Conservation (phyloP, 2,329 filamentous ascomycete genomes). For the Diaporthe sp. region DNA sequence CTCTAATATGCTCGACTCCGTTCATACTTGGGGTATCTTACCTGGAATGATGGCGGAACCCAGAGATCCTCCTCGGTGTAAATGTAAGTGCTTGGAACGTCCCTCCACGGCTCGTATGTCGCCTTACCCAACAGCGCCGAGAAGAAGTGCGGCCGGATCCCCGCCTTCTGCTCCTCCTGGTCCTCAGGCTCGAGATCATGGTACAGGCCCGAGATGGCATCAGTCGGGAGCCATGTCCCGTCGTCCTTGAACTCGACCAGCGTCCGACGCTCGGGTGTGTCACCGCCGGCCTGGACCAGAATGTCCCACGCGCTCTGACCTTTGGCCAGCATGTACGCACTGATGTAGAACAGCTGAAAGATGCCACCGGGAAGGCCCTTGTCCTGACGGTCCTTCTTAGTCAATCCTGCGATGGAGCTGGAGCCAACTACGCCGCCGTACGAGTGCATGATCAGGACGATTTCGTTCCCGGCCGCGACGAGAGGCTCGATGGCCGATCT, state of each 20-base stretch:
- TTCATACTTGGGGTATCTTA: neutral
- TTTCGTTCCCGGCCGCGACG: neutral
- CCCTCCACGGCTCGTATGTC: constrained; percentile 26
- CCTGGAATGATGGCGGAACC: constrained; percentile 23
- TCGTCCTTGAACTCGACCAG: constrained; percentile 22
- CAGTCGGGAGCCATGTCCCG: constrained; percentile 15
- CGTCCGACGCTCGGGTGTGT: constrained; percentile 19
- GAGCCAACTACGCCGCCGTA: constrained; percentile 22
- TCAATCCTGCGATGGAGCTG: neutral
- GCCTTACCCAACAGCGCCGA: constrained; percentile 14
- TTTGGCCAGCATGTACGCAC: constrained; percentile 21
- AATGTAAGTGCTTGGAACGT: constrained; percentile 3
- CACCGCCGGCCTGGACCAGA: neutral
- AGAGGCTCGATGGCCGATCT: constrained; percentile 2
- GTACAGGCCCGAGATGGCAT: constrained; percentile 22
- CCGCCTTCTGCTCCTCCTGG: constrained; percentile 14
- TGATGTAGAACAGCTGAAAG: constrained; percentile 17
- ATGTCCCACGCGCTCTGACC: constrained; percentile 33
- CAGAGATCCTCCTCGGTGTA: neutral
- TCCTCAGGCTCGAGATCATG: constrained; percentile 22
- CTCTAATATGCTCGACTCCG: neutral
- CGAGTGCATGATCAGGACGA: constrained; percentile 21
- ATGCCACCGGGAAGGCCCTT: constrained; percentile 8
- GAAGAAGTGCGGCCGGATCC: constrained; percentile 7
- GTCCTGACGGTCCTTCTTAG: constrained; percentile 1